These are phyloP conservation scores for Macrophomina pseudophaseolina DNA, from an alignment of 2,329 filamentous ascomycete species.

Conservation along the genomic window DNA sequence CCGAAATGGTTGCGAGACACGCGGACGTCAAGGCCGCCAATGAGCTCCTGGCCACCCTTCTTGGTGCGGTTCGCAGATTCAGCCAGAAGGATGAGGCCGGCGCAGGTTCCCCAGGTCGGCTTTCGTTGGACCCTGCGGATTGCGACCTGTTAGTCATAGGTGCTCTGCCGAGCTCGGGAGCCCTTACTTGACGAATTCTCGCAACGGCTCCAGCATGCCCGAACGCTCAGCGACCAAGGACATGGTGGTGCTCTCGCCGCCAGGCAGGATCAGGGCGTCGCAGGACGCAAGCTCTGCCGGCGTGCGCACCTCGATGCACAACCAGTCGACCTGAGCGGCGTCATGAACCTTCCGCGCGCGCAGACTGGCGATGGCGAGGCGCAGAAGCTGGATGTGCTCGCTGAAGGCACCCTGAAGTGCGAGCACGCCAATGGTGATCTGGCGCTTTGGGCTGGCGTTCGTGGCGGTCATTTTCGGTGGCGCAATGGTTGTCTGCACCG, in stretches of 20 bases:
- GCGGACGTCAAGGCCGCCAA: conserved; percentile 87
- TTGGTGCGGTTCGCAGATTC: conserved; percentile 89
- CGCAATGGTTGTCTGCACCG: neutral
- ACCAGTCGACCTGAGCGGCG: conserved; percentile 51
- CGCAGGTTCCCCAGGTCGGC: conserved; percentile 95
- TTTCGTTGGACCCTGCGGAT: conserved; percentile 68
- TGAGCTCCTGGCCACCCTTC: conserved; percentile 87
- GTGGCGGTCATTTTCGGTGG: conserved; percentile 19
- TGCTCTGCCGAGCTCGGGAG: neutral
- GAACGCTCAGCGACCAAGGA: conserved; percentile 84
- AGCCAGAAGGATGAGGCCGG: conserved; percentile 87
- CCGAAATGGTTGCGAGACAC: conserved; percentile 97
- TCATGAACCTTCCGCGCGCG: conserved; percentile 31
- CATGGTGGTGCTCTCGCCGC: conserved; percentile 94
- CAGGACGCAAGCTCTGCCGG: conserved; percentile 71
- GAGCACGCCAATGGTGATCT: conserved; percentile 64
- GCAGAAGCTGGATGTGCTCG: conserved; percentile 82
- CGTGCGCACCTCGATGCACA: conserved; percentile 81
- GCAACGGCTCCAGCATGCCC: conserved; percentile 79
- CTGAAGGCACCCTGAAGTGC: conserved; percentile 91
- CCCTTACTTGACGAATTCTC: conserved; percentile 86
- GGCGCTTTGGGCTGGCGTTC: conserved; percentile 13
- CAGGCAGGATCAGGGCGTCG: conserved; percentile 86
- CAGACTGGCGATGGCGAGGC: conserved; percentile 66
- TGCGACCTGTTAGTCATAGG: conserved; percentile 26